Conservation (phyloP, 1,139 yeast species). For the Yamadazyma dushanensis region DNA sequence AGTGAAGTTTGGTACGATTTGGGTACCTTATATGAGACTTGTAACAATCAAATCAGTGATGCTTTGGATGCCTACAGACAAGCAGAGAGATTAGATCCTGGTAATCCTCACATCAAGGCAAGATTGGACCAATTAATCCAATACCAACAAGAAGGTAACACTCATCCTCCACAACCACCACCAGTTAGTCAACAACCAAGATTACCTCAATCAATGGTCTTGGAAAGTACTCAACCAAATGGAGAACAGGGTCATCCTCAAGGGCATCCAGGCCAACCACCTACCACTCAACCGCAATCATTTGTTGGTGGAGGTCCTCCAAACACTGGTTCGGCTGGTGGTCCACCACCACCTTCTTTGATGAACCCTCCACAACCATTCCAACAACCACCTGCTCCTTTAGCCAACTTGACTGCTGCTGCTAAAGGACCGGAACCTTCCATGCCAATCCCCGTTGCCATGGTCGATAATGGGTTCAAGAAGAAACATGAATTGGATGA, state of each 20-base stretch:
- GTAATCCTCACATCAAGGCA: conserved; percentile 90
- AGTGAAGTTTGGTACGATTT: conserved; percentile 98
- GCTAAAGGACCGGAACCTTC: too few species aligned
- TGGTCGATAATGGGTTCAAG: too few species aligned
- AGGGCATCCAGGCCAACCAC: conserved; percentile 14
- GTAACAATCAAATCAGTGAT: conserved; percentile 92
- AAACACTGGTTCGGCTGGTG: not conserved
- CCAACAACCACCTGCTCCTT: conserved; percentile 12
- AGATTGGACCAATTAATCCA: conserved; percentile 82
- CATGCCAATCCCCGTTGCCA: too few species aligned
- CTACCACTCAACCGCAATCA: conserved; percentile 4
- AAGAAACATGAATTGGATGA: conserved; percentile 42
- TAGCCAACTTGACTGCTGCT: conserved; percentile 5
- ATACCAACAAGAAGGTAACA: conserved; percentile 73
- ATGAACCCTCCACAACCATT: conserved; percentile 13
- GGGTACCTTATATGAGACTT: conserved; percentile 94
- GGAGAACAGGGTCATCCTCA: conserved; percentile 19
- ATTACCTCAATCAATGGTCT: conserved; percentile 60
- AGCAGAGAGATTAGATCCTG: conserved; percentile 94
- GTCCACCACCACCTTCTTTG: conserved; percentile 12
- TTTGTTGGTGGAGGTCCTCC: conserved; percentile 6
- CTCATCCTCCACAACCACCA: conserved; percentile 66
- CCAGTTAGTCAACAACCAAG: conserved; percentile 61
- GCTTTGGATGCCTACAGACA: conserved; percentile 96
- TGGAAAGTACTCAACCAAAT: conserved; percentile 43